A percentile compares a stretch with the other conserved stretches of the same genome.
Conservation (phyloP, 768 basidiomycete species). For the Leucosporidium yakuticum region DNA sequence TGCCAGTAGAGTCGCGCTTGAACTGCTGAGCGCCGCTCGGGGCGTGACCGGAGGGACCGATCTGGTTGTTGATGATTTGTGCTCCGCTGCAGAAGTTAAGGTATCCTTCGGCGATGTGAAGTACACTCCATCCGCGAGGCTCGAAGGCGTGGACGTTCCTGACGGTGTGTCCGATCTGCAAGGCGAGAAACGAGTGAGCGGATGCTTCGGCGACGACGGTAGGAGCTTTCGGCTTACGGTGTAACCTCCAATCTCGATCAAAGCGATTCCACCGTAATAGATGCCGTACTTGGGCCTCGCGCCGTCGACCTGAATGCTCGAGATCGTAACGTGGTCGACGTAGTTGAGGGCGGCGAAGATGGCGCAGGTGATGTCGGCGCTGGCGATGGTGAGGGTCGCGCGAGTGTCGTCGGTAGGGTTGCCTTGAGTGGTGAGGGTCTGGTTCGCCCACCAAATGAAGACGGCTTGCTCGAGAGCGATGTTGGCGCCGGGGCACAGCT, state of each 20-base stretch:
- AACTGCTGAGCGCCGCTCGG: conserved; percentile 34
- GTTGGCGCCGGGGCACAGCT: conserved; percentile 11
- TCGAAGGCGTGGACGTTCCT: conserved; percentile 33
- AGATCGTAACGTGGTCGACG: conserved; percentile 5
- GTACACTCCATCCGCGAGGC: conserved; percentile 20
- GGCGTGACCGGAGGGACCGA: conserved; percentile 34
- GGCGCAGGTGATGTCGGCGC: conserved; percentile 4
- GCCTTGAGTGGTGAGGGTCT: conserved; percentile 21
- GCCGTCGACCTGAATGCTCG: conserved; percentile 14
- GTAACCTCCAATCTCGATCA: conserved; percentile 20
- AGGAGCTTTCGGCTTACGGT: background rate
- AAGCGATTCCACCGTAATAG: background rate
- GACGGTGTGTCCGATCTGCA: conserved; percentile 22
- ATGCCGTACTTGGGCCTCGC: background rate
- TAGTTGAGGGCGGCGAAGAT: conserved; percentile 7
- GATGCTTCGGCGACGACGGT: too few species aligned
- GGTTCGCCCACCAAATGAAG: conserved; percentile 18
- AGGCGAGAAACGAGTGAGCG: background rate
- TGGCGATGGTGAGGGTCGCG: conserved; percentile 8
- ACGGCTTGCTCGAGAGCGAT: conserved; percentile 20
- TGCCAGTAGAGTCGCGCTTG: conserved; percentile 17
- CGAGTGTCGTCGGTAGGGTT: conserved; percentile 3
- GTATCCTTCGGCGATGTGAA: conserved; percentile 26
- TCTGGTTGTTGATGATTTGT: conserved; percentile 35
- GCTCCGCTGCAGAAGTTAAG: conserved; percentile 18